Evolutionary conservation across 2,329 filamentous ascomycete species (phyloP).

Genomic region (Thermoascus crustaceus): DNA sequence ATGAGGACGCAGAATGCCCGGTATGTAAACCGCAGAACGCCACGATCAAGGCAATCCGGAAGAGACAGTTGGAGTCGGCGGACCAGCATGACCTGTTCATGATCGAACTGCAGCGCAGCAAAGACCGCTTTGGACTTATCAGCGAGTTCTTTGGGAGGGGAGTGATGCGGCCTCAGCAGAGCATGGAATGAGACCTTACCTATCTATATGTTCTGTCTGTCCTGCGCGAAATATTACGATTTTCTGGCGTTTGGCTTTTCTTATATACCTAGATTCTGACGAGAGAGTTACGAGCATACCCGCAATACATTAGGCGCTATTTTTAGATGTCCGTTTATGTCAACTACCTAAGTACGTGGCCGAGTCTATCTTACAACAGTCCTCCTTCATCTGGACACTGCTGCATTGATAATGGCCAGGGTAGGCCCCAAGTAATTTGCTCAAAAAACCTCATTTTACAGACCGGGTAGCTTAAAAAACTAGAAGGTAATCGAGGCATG

Average conservation of each 20-base stretch:
- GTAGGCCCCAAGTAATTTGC: too few relatives aligned
- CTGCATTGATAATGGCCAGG: too few relatives aligned
- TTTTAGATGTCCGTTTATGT: too few relatives aligned
- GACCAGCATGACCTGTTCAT: conserved; percentile 84
- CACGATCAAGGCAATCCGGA: conserved; percentile 78
- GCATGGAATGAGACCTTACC: conserved; percentile 21
- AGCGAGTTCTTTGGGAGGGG: conserved; percentile 93
- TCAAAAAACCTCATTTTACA: too few relatives aligned
- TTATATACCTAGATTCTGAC: conserved; percentile 3
- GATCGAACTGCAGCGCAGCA: conserved; percentile 65
- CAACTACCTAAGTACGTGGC: too few relatives aligned
- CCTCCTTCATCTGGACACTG: too few relatives aligned
- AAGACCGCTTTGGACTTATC: conserved; percentile 80
- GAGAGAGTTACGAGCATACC: conserved; percentile 2
- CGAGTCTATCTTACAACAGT: too few relatives aligned
- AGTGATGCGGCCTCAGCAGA: conserved; percentile 61
- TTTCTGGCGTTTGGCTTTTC: too few relatives aligned
- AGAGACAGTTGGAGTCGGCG: conserved; percentile 77
- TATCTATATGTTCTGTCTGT: background rate
- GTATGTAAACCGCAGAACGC: conserved; percentile 76
- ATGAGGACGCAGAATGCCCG: conserved; percentile 69
- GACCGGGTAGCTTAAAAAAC: too few relatives aligned
- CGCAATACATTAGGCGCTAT: background rate
- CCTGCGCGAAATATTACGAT: too few relatives aligned
- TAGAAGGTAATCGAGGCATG: too few relatives aligned